Evolutionary conservation across 148 eudicot genomes (phyloP), one percentile per base, ranked within the genome.

Genomic region (Fallopia convolvulus): DNA sequence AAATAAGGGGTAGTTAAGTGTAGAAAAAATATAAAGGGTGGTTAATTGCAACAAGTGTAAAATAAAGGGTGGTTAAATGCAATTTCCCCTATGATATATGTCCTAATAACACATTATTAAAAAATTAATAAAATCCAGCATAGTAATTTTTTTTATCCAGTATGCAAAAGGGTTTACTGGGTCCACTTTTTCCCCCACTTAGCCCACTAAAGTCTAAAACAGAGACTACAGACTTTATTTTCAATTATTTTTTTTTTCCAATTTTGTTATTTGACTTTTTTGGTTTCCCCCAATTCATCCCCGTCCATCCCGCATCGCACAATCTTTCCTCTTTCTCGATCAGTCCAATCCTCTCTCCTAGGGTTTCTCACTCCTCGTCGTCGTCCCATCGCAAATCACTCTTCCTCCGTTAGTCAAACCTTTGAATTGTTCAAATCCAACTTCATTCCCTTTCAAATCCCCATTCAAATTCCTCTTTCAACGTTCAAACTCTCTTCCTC

Each of bases 361-460:
- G 72, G 72, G 72, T 68, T 68, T 68, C 72, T 68, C 70, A 14
- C 70, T 65, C 70, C 40, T 63, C 70, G 32, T 60, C 33, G 32
- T 60, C 18, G 39, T 68, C 46, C 20, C 72, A 15, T 32, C 46
- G 11, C 72, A 68, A 68, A 36, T 39, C 46, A 68, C 72, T 68
- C 72, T 68, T 68, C 72, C 21, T 30, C 2, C 6, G 47, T 2
- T 3, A 68, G 72, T 68, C 72, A 68, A 36, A 68, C 44, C 44
- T 68, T 68, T 68, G 72, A 36, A 68, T 68, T 39, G 72, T 15
- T 68, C 72, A 36, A 68, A 14, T 55, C 61, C 26, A 12, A 5
- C 26, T 55, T 20, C 47, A 44, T 44, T 44, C 7, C 47, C 8
- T 44, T 44, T 44, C 47, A 44, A 44, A 44, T 44, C 47, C 2